These are phyloP conservation scores for Crataegus laevigata DNA, from an alignment of 306 rosid genomes.

Conservation along the genomic window DNA sequence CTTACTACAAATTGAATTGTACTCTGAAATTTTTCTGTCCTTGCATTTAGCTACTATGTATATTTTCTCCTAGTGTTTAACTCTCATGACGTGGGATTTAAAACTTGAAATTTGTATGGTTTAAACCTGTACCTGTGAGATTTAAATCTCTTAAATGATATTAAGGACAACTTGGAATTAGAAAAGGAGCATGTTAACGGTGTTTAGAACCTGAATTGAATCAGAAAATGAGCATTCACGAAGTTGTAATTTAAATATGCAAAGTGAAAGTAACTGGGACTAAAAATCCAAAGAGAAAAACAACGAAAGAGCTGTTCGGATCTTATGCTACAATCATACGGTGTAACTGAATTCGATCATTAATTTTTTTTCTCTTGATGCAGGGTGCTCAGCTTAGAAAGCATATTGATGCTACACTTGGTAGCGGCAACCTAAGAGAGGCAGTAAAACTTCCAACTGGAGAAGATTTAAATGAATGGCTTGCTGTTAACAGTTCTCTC, in stretches of 20 bases:
- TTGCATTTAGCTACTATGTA: background rate
- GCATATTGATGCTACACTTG: conserved; percentile 97
- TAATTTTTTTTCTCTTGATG: conserved; percentile 19
- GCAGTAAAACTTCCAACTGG: conserved; percentile 99
- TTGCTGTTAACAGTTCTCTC: conserved; percentile 84
- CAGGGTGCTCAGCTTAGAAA: conserved; percentile 98
- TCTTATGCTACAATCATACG: background rate
- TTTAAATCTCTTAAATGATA: background rate
- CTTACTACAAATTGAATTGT: background rate
- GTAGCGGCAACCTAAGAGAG: conserved; percentile 97
- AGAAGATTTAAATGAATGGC: conserved; percentile 99
- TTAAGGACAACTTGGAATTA: background rate
- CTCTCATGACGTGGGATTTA: background rate
- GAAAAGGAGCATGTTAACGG: background rate
- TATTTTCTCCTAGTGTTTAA: background rate
- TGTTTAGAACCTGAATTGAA: background rate
- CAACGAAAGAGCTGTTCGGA: background rate
- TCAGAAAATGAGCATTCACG: background rate
- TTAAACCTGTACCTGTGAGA: background rate
- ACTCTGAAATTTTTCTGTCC: background rate
- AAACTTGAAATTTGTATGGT: background rate
- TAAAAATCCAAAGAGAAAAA: background rate
- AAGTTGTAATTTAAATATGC: background rate
- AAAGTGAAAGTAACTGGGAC: background rate
- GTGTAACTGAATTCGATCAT: background rate